These are phyloP conservation scores for Cryptosporidium muris DNA, from an alignment of 169 alveolate species.

Conservation along the genomic window DNA sequence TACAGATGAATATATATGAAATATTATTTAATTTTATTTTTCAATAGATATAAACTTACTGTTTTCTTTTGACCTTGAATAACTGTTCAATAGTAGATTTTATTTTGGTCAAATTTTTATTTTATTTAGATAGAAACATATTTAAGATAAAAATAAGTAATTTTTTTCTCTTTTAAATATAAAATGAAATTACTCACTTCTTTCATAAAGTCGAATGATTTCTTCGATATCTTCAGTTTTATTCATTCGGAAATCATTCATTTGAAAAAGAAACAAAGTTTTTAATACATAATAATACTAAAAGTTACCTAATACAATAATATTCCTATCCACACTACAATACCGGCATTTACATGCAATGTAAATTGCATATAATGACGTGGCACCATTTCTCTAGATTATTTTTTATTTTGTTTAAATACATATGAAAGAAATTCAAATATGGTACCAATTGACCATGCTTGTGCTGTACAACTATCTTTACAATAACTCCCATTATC, in stretches of 20 bases:
- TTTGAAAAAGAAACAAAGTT: background rate
- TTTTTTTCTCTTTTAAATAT: background rate
- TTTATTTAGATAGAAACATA: background rate
- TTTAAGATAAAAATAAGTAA: background rate
- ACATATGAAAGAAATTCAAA: conserved; percentile 58
- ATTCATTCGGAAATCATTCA: conserved; percentile 16
- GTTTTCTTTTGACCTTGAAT: conserved; percentile 64
- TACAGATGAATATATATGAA: background rate
- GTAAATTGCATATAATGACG: too few relatives aligned
- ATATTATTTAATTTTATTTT: background rate
- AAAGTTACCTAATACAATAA: too few relatives aligned
- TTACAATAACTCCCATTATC: conserved; percentile 82
- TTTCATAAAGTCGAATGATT: conserved; percentile 39
- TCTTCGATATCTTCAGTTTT: conserved; percentile 59
- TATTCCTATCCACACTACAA: too few relatives aligned
- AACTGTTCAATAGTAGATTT: background rate
- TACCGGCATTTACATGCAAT: too few relatives aligned
- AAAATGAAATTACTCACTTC: conserved; percentile 24
- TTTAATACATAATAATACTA: too few relatives aligned
- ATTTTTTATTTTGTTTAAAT: background rate
- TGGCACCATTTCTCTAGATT: background rate
- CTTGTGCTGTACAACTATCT: conserved; percentile 87
- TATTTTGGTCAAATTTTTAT: background rate
- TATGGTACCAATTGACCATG: conserved; percentile 82
- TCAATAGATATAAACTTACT: conserved; percentile 17